Conservation (phyloP, 2,329 filamentous ascomycete genomes). For the Colletotrichum karsti region DNA sequence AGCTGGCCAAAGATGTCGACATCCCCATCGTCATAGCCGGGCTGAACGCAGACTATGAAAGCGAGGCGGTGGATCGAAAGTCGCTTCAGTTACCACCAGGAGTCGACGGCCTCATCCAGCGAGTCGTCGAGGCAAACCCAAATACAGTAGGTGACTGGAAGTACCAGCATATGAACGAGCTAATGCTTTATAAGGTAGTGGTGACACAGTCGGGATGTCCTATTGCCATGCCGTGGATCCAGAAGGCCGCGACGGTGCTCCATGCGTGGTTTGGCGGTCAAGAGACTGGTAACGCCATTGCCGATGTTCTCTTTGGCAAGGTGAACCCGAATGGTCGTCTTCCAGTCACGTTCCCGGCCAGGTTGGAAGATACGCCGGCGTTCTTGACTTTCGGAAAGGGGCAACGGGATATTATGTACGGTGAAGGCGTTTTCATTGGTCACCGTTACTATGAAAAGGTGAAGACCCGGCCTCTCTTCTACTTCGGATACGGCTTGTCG, state of each 20-base stretch:
- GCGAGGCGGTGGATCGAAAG: slow-evolving; percentile 71
- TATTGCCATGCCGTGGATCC: slow-evolving; percentile 55
- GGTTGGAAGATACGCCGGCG: slow-evolving; percentile 70
- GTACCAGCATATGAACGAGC: fast-evolving
- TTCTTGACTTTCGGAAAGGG: slow-evolving; percentile 75
- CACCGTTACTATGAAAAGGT: slow-evolving; percentile 73
- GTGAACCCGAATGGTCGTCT: slow-evolving; percentile 67
- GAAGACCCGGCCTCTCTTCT: slow-evolving; percentile 61
- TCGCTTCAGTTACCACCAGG: slow-evolving; percentile 70
- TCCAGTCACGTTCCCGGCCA: slow-evolving; percentile 72
- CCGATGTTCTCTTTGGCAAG: slow-evolving; percentile 35
- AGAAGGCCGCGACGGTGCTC: slow-evolving; percentile 47
- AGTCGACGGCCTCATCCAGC: slow-evolving; percentile 65
- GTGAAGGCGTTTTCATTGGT: slow-evolving; percentile 77
- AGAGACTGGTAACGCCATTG: slow-evolving; percentile 33
- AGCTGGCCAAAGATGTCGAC: slow-evolving; percentile 61
- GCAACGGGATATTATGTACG: slow-evolving; percentile 70
- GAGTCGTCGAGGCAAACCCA: slow-evolving; percentile 62
- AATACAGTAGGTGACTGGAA: slow-evolving; percentile 52
- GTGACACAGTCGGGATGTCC: slow-evolving; percentile 69
- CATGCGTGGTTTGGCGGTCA: slow-evolving; percentile 39
- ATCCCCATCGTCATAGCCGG: slow-evolving; percentile 64
- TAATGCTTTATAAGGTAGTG: slow-evolving; percentile 42
- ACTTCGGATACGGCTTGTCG: slow-evolving; percentile 74
- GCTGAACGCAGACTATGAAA: slow-evolving; percentile 54